Percentiles rank a stretch among this genome's conserved stretches.
These are phyloP conservation scores for Trichoderma hamatum DNA, from an alignment of 2,329 filamentous ascomycete genomes.

Conservation along the genomic window DNA sequence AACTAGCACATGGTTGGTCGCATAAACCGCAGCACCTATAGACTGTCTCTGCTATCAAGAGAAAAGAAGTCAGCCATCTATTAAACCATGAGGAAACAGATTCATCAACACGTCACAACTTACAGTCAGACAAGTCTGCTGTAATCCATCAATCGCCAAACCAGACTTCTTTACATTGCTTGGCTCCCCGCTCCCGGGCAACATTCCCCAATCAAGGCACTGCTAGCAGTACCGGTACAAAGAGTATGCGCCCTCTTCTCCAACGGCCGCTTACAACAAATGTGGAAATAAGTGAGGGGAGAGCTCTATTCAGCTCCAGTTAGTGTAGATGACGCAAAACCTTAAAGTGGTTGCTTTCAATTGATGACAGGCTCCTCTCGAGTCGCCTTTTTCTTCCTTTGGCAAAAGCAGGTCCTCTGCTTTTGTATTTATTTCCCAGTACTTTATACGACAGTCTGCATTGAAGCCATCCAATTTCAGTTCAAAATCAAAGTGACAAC, in stretches of 20 bases:
- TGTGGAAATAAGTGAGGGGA: neutral
- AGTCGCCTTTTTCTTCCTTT: neutral
- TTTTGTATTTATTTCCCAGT: neutral
- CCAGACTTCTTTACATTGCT: neutral
- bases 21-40: neutral
- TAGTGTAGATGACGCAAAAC: slow-evolving; percentile 17
- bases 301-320: slow-evolving; percentile 4
- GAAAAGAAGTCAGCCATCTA: neutral
- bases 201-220: neutral
- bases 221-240: neutral
- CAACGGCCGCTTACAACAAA: neutral
- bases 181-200: neutral
- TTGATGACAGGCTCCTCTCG: neutral
- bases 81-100: neutral
- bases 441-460: neutral
- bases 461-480: neutral
- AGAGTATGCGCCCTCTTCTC: neutral
- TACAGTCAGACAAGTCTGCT: too few relatives aligned
- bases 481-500: neutral
- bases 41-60: neutral
- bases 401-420: neutral
- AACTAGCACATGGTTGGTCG: neutral
- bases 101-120: too few relatives aligned
- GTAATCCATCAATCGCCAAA: neutral
- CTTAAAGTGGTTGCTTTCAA: neutral